phyloP scores from a whole-genome alignment of 345 rosid genomes.

The Eucalyptus victrix region DNA sequence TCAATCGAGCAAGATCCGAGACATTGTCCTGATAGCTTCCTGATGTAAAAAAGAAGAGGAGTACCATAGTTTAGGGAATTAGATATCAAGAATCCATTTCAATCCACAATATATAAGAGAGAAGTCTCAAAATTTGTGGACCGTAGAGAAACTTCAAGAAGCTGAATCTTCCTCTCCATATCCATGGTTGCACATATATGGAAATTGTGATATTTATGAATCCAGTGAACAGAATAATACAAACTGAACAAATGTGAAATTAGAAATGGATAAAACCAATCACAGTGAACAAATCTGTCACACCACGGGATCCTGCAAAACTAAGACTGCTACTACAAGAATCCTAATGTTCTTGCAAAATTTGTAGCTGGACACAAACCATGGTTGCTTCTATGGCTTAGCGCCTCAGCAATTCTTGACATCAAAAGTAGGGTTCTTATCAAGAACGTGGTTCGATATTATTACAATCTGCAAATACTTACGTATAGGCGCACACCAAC shows the following conservation, averaged over 20 bases:
- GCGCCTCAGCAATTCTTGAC: not conserved
- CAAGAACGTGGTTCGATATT: not conserved
- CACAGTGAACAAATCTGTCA: not conserved
- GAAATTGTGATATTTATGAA: not conserved
- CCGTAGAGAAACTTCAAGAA: conserved; percentile 37
- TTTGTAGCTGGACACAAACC: not conserved
- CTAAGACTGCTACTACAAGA: not conserved
- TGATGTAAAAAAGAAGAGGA: not conserved
- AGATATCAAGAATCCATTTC: not conserved
- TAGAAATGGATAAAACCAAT: not conserved
- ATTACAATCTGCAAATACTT: not conserved
- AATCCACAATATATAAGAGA: not conserved
- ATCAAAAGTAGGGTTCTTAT: not conserved
- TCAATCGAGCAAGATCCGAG: conserved; percentile 23
- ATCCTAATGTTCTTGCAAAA: not conserved
- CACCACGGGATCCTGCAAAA: not conserved
- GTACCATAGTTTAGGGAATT: not conserved
- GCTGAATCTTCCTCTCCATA: conserved; percentile 34
- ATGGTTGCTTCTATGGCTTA: not conserved
- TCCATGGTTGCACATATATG: conserved; percentile 6
- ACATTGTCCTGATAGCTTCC: conserved; percentile 44
- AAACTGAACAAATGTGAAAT: not conserved
- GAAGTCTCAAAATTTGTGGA: not conserved
- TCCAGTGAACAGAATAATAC: not conserved
- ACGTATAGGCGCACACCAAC: not conserved